Base-by-base conservation (phyloP, 2,329 filamentous ascomycete species). In the Fonsecaea nubica region DNA sequence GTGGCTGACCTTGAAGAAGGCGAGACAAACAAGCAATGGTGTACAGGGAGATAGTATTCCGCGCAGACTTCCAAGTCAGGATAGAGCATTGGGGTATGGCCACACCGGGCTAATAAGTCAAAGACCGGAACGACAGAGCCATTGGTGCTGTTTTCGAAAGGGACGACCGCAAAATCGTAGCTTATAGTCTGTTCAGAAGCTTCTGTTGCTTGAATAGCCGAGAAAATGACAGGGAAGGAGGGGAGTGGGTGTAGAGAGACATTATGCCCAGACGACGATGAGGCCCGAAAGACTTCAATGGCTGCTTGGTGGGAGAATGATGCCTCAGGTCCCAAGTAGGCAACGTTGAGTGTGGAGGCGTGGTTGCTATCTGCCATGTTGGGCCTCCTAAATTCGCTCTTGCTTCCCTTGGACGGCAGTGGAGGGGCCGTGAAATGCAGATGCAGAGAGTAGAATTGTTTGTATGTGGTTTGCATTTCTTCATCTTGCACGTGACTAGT, bases 121-220 rank as follows among this genome's bases (percentile, higher is more conserved):
- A 98, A 86, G 0, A 93, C 97, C 77, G 92, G 91, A 63, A 95
- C 88, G 58, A 99, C 95, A 62, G 90, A 90, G 74, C 95, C 95
- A 78, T 98, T 97, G 76, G 92, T 94, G 48, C 92, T 96, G 82
- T 99, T 99, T 77, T 98, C 94, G 79, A 97, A 93, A 6, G 95
- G 95, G 1, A 97, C 91, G 36, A 98, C 91, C 72, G 93, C 95
- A 64, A 89, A 89, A 60, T 85, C 79, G 87, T 87, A 53, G 2
- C 25, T 21, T 54, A 25, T 30, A 6, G 45, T 15, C n/a, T 54
- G 42, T 40, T 21, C 30, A 73, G 73, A 4, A 73, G 72, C 53
- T 71, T 62, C n/a, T 80, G 75, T 67, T 87, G 87, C 65, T 62
- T 87, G 79, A 2, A 86, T 80, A 42, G 86, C 86, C 85, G 88